A percentile compares a stretch with the other conserved stretches of the same genome.
Evolutionary conservation across 2,329 filamentous ascomycete species (phyloP).

Genomic region (Emydomyces testavorans): DNA sequence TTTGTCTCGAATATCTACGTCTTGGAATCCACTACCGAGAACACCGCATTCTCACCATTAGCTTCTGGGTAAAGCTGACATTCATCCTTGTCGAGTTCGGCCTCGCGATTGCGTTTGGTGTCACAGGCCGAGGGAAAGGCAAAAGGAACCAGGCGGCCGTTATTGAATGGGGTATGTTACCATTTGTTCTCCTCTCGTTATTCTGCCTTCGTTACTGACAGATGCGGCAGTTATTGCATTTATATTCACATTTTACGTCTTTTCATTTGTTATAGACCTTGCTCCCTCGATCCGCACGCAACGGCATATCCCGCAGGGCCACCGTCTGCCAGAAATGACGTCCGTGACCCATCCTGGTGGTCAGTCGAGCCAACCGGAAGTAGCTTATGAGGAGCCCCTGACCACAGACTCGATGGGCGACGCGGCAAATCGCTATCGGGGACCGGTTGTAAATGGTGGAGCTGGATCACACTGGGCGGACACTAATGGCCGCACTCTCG

Average conservation of each 20-base stretch:
- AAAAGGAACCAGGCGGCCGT: slow-evolving; percentile 59
- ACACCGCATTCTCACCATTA: slow-evolving; percentile 59
- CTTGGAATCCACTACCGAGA: slow-evolving; percentile 65
- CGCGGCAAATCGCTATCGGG: slow-evolving; percentile 19
- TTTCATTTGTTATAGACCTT: slow-evolving; percentile 80
- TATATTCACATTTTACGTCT: slow-evolving; percentile 76
- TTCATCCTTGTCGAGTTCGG: slow-evolving; percentile 73
- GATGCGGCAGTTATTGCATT: slow-evolving; percentile 50
- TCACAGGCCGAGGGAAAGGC: slow-evolving; percentile 35
- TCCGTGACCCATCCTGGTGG: slow-evolving; percentile 4
- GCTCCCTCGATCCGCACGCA: slow-evolving; percentile 61
- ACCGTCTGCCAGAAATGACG: slow-evolving; percentile 23
- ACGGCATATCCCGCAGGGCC: slow-evolving; percentile 35
- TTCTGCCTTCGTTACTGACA: background rate
- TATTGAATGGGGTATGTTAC: slow-evolving; percentile 54
- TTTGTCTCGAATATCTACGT: slow-evolving; percentile 81
- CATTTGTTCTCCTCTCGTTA: background rate
- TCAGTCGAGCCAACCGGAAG: slow-evolving; percentile 13
- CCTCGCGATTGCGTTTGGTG: slow-evolving; percentile 57
- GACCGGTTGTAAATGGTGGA: slow-evolving; percentile 7
- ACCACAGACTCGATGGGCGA: slow-evolving; percentile 31
- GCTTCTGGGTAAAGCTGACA: slow-evolving; percentile 75
- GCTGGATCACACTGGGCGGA: background rate
- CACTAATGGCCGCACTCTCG: background rate
- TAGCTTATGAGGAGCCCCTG: slow-evolving; percentile 28